These are phyloP conservation scores for Ambrosia artemisiifolia DNA, from an alignment of 129 eudicot genomes.

Conservation along the genomic window DNA sequence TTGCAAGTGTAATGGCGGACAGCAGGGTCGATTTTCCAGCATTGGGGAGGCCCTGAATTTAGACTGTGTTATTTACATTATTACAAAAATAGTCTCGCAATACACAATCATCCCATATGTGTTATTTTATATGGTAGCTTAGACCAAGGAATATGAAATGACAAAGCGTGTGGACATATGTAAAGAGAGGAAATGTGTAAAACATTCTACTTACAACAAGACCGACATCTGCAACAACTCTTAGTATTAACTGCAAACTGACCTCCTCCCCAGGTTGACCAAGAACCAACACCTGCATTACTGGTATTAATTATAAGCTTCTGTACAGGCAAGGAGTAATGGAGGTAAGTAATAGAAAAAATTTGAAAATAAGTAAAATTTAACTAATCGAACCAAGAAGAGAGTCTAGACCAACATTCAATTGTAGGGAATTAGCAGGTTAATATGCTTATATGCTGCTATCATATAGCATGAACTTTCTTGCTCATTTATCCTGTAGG, in stretches of 20 bases:
- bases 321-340: background rate
- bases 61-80: background rate
- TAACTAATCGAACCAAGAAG: background rate
- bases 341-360: constrained; percentile 7
- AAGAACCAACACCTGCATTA: constrained; percentile 64
- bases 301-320: background rate
- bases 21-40: constrained; percentile 94
- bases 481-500: too few relatives aligned
- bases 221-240: constrained; percentile 98
- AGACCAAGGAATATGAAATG: constrained; percentile 1
- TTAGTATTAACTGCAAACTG: constrained; percentile 77
- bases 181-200: background rate
- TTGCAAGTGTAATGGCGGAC: constrained; percentile 88
- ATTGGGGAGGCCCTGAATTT: constrained; percentile 87
- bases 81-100: background rate
- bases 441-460: background rate
- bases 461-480: too few relatives aligned
- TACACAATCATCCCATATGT: background rate
- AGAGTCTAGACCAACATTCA: background rate
- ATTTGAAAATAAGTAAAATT: background rate
- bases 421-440: background rate
- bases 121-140: background rate
- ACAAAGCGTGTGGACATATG: background rate
- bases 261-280: constrained; percentile 95
- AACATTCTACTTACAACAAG: constrained; percentile 70